Conservation (phyloP, 2,329 filamentous ascomycete genomes). For the Setomelanomma holmii region DNA sequence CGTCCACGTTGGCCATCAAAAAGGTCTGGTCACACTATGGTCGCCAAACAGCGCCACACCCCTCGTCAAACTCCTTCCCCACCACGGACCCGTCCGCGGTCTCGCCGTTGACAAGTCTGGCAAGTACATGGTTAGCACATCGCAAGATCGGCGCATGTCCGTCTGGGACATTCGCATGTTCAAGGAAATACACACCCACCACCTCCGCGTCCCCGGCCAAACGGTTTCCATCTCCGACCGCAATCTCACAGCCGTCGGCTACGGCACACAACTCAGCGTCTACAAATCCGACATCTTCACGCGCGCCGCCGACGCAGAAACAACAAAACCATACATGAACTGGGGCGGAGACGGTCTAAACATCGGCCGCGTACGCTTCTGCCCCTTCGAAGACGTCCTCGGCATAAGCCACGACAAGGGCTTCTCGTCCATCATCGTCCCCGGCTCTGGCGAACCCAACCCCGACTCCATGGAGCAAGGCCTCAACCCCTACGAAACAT, state of each 20-base stretch:
- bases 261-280: constrained; percentile 86
- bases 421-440: constrained; percentile 88
- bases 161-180: constrained; percentile 96
- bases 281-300: constrained; percentile 87
- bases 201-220: constrained; percentile 79
- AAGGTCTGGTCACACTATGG: constrained; percentile 94
- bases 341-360: constrained; percentile 87
- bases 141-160: constrained; percentile 89
- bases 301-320: constrained; percentile 74
- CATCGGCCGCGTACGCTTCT: constrained; percentile 86
- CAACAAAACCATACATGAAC: constrained; percentile 87
- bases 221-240: constrained; percentile 89
- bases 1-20: constrained; percentile 90
- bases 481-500: constrained; percentile 89
- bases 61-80: constrained; percentile 88
- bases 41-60: constrained; percentile 88
- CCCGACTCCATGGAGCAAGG: constrained; percentile 85
- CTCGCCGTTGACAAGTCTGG: constrained; percentile 88
- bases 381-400: constrained; percentile 91
- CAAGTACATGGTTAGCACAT: constrained; percentile 92
- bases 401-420: constrained; percentile 84
- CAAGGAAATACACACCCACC: constrained; percentile 90
- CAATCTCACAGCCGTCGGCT: constrained; percentile 85
- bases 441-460: constrained; percentile 95
- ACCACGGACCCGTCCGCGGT: constrained; percentile 85